phyloP scores from a whole-genome alignment of 106 monocot genomes.

The Cymbidium sinense region DNA sequence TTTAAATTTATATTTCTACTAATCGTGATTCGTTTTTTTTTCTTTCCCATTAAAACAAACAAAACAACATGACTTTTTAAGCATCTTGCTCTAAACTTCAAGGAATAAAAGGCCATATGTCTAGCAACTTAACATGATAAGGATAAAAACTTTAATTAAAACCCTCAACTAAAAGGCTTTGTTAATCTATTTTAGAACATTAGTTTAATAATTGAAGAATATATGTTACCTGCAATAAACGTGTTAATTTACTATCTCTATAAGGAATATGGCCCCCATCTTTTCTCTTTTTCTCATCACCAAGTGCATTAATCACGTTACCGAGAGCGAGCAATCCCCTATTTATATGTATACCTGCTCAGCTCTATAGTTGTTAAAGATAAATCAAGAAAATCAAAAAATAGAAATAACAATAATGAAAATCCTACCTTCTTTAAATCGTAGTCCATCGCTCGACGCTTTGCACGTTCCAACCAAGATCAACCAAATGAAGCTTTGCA shows the following conservation, averaged over 20 bases:
- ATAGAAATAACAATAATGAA: not conserved
- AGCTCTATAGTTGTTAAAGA: not conserved
- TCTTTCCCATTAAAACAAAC: not conserved
- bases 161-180: not conserved
- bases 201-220: not conserved
- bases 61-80: not conserved
- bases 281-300: slow-evolving; percentile 92
- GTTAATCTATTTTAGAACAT: not conserved
- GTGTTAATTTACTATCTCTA: slow-evolving; percentile 95
- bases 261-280: slow-evolving; percentile 98
- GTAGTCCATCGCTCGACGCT: slow-evolving; percentile 88
- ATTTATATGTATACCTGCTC: slow-evolving; percentile 89
- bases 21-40: not conserved
- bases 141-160: not conserved
- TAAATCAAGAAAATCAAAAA: not conserved
- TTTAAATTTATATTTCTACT: not conserved
- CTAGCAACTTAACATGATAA: not conserved
- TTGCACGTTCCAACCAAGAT: slow-evolving; percentile 99
- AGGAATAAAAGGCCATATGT: not conserved
- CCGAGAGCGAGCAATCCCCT: slow-evolving; percentile 86
- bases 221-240: slow-evolving; percentile 68
- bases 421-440: slow-evolving; percentile 85
- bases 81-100: not conserved
- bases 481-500: slow-evolving; percentile 92
- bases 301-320: slow-evolving; percentile 97